Evolutionary conservation across 768 basidiomycete species (phyloP).

Genomic region (Pleurotus sapidus): DNA sequence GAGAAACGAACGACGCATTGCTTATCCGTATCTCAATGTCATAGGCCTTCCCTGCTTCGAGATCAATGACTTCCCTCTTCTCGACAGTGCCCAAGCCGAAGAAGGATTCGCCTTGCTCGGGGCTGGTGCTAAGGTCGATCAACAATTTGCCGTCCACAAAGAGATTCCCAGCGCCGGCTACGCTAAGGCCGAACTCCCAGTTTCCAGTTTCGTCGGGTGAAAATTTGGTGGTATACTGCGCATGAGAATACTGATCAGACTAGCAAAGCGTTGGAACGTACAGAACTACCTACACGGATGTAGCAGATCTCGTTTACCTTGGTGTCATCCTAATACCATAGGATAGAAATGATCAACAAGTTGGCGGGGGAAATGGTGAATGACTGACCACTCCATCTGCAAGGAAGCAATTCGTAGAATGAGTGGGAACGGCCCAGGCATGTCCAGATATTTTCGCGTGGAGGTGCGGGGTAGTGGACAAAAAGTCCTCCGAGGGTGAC

Average conservation of each 20-base stretch:
- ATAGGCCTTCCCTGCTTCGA: slow-evolving; percentile 41
- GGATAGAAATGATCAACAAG: background rate
- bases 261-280: background rate
- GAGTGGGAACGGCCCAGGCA: slow-evolving; percentile 6
- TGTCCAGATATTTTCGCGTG: background rate
- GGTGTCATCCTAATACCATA: slow-evolving; percentile 6
- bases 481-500: slow-evolving; percentile 39
- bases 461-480: slow-evolving; percentile 17
- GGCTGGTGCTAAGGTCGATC: slow-evolving; percentile 42
- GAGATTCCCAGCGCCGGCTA: slow-evolving; percentile 44
- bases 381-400: slow-evolving; percentile 8
- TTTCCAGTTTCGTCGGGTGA: slow-evolving; percentile 50
- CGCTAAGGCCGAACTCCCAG: slow-evolving; percentile 45
- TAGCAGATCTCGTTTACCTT: slow-evolving; percentile 10
- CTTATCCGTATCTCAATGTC: slow-evolving; percentile 35
- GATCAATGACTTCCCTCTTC: slow-evolving; percentile 26
- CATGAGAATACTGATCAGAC: background rate
- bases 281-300: slow-evolving; percentile 2
- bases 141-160: slow-evolving; percentile 47
- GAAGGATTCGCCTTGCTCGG: slow-evolving; percentile 33
- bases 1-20: slow-evolving; percentile 29
- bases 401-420: slow-evolving; percentile 5
- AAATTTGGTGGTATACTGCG: slow-evolving; percentile 40
- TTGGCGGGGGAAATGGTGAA: background rate
- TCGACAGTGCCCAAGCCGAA: slow-evolving; percentile 44